Evolutionary conservation across 2,329 filamentous ascomycete genomes (phyloP).

Genomic region (Acarospora socialis): DNA sequence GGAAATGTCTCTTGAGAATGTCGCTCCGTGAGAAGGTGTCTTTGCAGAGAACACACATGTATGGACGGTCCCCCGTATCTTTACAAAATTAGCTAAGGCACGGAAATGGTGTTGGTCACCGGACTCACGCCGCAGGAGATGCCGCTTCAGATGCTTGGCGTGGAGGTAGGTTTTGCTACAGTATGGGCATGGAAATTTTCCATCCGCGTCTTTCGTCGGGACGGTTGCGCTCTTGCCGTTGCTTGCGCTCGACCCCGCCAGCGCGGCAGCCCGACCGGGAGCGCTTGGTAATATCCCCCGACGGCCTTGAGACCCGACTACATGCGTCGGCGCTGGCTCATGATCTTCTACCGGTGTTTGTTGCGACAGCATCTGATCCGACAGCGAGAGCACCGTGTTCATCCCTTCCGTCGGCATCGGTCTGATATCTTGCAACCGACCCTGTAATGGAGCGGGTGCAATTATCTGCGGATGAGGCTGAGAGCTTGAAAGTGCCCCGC

Average conservation of each 20-base stretch:
- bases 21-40: slow-evolving; percentile 97
- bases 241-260: slow-evolving; percentile 36
- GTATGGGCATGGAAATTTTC: slow-evolving; percentile 95
- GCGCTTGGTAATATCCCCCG: slow-evolving; percentile 85
- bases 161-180: slow-evolving; percentile 98
- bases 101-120: slow-evolving; percentile 9
- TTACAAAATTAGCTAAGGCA: slow-evolving; percentile 6
- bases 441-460: too few relatives aligned
- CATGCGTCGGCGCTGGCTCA: slow-evolving; percentile 79
- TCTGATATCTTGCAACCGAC: too few relatives aligned
- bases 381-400: too few relatives aligned
- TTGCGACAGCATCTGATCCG: too few relatives aligned
- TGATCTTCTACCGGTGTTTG: too few relatives aligned
- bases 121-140: slow-evolving; percentile 84
- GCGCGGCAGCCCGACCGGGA: slow-evolving; percentile 67
- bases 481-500: too few relatives aligned
- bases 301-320: slow-evolving; percentile 86
- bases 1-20: slow-evolving; percentile 96
- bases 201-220: slow-evolving; percentile 82
- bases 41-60: slow-evolving; percentile 95
- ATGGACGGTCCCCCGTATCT: slow-evolving; percentile 96
- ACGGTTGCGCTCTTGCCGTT: slow-evolving; percentile 38
- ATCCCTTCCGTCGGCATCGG: too few relatives aligned
- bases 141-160: slow-evolving; percentile 92
- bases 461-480: too few relatives aligned